phyloP scores from a whole-genome alignment of 208 protist genomes.

The Crithidia thermophila region DNA sequence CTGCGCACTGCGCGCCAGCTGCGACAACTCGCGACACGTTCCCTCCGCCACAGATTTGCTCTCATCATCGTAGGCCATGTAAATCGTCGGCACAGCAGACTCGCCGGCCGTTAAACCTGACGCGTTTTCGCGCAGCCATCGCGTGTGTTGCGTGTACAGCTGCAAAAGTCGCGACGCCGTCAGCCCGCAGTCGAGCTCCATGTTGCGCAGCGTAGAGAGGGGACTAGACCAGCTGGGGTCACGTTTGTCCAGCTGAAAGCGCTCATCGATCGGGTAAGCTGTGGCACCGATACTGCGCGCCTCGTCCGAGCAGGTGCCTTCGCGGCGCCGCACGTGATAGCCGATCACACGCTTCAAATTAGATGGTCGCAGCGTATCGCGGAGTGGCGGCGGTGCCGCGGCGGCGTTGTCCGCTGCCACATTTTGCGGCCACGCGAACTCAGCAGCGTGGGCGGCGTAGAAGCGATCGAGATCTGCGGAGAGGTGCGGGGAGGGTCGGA shows the following conservation, averaged over 20 bases:
- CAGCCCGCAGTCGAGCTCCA: neutral
- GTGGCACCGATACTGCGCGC: too few species aligned
- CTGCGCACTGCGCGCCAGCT: neutral
- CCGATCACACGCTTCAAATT: constrained; percentile 7
- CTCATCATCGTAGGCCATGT: neutral
- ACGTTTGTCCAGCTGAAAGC: neutral
- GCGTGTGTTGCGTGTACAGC: constrained; percentile 7
- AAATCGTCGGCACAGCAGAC: constrained; percentile 2
- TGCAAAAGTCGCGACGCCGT: neutral
- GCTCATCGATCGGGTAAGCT: neutral
- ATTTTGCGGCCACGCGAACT: constrained; percentile 5
- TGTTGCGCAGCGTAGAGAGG: neutral
- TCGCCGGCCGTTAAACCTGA: neutral
- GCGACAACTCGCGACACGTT: neutral
- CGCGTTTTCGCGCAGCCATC: neutral
- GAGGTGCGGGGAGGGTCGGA: constrained; percentile 1
- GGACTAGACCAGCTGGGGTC: constrained; percentile 1
- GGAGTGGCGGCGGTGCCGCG: too few species aligned
- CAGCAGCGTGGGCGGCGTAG: neutral
- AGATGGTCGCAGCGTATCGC: neutral
- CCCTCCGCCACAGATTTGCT: neutral
- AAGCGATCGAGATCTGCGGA: constrained; percentile 5
- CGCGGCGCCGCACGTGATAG: constrained; percentile 6
- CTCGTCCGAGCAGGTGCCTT: neutral
- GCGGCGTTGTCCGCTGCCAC: neutral